Base-by-base conservation (phyloP, 169 alveolate species). In the Theileria parva region DNA sequence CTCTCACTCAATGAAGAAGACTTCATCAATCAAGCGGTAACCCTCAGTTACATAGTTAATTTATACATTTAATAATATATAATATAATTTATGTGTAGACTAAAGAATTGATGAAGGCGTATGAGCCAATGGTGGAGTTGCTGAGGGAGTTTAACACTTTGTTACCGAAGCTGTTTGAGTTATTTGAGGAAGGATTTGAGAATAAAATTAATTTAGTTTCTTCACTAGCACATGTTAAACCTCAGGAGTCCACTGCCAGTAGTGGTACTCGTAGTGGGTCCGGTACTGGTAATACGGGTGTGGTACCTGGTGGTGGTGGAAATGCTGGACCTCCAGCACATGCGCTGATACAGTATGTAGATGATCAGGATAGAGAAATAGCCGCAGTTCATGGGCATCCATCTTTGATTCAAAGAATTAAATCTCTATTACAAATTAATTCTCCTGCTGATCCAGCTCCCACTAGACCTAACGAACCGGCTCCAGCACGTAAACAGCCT, bases 41-140 rank as follows among this genome's bases (percentile, higher is more conserved):
- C 17, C 2, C 17, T n/a, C n/a, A n/a, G n/a, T n/a, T n/a, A n/a
- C n/a, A 59, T 28, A 59, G 34, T 25, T 28, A 60, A 0, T 23
- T 55, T 55, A 23, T 55, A 55, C 65, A 23, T 25, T 25, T 23
- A 2, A 1, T 23, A 23, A 23, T n/a, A n/a, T n/a, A n/a, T n/a
- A n/a, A n/a, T n/a, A n/a, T n/a, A n/a, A n/a, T n/a, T n/a, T n/a
- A n/a, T n/a, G n/a, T 44, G 17, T 44, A 44, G 53, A 69, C 86
- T n/a, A 61, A 63, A 34, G 85, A 60, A 2, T 81, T 81, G 75
- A 19, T 81, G 79, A 27, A 81, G 32, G 88, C 88, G 13, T 81
- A 81, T 77, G 64, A 72, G 53, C 88, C 88, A 0, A 23, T 81
- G 67, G 80, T 12, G 11, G 64, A 21, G n/a, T 28, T 81, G 7